These are phyloP conservation scores for Ichthyophthirius multifiliis DNA, from an alignment of 169 alveolate genomes.

Conservation along the genomic window DNA sequence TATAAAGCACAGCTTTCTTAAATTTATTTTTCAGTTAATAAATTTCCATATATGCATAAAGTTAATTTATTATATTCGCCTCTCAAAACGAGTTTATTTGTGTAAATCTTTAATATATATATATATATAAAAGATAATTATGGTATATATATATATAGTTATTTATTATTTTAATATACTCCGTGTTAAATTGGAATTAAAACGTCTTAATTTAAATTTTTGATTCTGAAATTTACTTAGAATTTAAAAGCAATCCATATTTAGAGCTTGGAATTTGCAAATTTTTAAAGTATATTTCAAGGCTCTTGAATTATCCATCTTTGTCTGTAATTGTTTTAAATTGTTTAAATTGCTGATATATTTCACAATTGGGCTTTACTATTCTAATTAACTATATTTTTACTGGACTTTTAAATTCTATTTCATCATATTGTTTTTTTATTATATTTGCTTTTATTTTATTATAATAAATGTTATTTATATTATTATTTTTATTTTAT, in stretches of 20 bases:
- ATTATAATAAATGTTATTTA: no score
- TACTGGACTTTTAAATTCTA: neutral
- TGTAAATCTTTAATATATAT: neutral
- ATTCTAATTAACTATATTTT: neutral
- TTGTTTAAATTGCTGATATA: neutral
- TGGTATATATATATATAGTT: neutral
- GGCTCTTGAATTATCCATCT: neutral
- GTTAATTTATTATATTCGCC: slow-evolving; percentile 9
- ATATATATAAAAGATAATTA: neutral
- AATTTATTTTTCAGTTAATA: neutral
- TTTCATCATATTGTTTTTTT: slow-evolving; percentile 3
- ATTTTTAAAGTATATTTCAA: neutral
- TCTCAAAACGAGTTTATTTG: neutral
- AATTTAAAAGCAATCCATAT: neutral
- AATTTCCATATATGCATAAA: neutral
- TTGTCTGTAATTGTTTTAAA: neutral
- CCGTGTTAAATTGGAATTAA: neutral
- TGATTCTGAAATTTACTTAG: neutral
- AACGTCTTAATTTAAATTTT: neutral
- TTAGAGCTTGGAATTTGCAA: neutral
- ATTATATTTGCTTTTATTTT: no score
- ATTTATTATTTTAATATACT: neutral
- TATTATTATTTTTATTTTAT: no score
- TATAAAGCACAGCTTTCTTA: neutral
- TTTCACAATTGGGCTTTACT: slow-evolving; percentile 3